Conservation (phyloP, 2,329 filamentous ascomycete species). For the Colletotrichum godetiae region DNA sequence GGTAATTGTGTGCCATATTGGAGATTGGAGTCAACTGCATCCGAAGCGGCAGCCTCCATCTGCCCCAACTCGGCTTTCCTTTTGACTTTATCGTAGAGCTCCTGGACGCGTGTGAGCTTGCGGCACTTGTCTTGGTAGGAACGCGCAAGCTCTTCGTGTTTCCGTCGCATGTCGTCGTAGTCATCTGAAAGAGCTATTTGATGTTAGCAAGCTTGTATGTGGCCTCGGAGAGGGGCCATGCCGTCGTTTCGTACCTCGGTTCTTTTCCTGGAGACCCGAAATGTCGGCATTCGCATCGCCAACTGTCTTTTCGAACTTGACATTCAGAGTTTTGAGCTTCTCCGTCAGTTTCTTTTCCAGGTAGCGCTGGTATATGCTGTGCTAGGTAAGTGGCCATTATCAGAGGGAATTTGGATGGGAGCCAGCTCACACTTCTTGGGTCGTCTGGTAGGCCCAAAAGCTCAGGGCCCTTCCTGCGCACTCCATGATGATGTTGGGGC, state of each 20-base stretch:
- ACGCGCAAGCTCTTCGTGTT: constrained; percentile 77
- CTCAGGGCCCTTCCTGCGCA: constrained; percentile 82
- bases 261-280: constrained; percentile 70
- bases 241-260: constrained; percentile 63
- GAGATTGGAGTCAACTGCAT: constrained; percentile 40
- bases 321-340: constrained; percentile 73
- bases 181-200: constrained; percentile 65
- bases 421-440: constrained; percentile 78
- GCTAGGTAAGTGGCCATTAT: constrained; percentile 15
- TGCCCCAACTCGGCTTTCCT: constrained; percentile 65
- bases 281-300: constrained; percentile 82
- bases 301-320: constrained; percentile 78
- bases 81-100: constrained; percentile 71
- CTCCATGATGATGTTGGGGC: constrained; percentile 85
- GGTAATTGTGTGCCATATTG: not conserved
- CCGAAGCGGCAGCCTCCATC: constrained; percentile 64
- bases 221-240: constrained; percentile 5
- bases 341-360: constrained; percentile 77
- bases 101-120: constrained; percentile 75
- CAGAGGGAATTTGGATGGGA: not conserved
- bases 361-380: constrained; percentile 81
- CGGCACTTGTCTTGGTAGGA: constrained; percentile 77
- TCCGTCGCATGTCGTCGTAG: constrained; percentile 72
- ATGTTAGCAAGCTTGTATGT: constrained; percentile 28
- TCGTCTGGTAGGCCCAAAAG: constrained; percentile 90